phyloP scores from a whole-genome alignment of 805 yeast species.

The Nakazawaea anatomiae region DNA sequence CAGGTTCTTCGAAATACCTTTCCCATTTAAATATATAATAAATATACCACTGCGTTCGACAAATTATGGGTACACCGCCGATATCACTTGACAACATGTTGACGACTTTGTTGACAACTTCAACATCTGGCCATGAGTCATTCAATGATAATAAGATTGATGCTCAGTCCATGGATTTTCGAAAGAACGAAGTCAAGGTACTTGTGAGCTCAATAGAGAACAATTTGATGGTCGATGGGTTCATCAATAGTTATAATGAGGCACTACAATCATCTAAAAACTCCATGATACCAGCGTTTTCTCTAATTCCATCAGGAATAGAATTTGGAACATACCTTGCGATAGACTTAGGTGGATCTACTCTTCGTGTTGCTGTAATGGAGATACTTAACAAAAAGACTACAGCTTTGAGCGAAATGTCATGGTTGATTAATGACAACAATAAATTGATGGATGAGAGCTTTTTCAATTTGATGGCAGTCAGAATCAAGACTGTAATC shows the following conservation, averaged over 20 bases:
- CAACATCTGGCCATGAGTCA: background rate
- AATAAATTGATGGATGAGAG: conserved; percentile 31
- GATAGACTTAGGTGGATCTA: conserved; percentile 55
- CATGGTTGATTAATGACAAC: conserved; percentile 33
- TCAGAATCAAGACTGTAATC: conserved; percentile 26
- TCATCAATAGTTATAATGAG: conserved; percentile 5
- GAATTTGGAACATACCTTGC: conserved; percentile 27
- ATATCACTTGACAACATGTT: background rate
- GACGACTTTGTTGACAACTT: conserved; percentile 1
- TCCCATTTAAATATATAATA: background rate
- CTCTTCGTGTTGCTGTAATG: conserved; percentile 32
- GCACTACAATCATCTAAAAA: conserved; percentile 8
- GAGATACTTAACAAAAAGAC: conserved; percentile 11
- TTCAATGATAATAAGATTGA: background rate
- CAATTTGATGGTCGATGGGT: background rate
- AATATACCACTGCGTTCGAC: background rate
- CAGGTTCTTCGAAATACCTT: background rate
- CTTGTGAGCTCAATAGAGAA: background rate
- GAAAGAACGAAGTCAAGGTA: background rate
- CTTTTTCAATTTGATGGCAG: conserved; percentile 39
- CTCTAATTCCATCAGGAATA: conserved; percentile 13
- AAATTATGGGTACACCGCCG: background rate
- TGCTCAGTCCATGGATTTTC: background rate
- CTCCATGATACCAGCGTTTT: conserved; percentile 12
- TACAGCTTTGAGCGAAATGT: conserved; percentile 13